Conservation (phyloP, 2,329 filamentous ascomycete species). For the Colletotrichum salicis region DNA sequence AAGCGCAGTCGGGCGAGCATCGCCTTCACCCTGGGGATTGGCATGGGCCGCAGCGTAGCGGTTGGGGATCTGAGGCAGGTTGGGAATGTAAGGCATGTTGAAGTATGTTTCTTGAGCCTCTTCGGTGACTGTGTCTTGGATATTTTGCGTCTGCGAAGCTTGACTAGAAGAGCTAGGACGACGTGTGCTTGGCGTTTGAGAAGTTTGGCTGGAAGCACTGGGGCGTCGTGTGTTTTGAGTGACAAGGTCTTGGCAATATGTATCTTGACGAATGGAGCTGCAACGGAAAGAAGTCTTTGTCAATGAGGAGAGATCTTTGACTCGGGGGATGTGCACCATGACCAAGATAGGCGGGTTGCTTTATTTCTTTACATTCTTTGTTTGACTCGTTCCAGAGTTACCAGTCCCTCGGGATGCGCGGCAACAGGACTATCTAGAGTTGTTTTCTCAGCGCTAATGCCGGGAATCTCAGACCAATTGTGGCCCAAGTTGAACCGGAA, state of each 20-base stretch:
- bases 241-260: neutral
- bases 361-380: neutral
- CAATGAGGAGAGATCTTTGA: neutral
- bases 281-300: neutral
- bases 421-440: neutral
- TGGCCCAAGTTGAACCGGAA: no score
- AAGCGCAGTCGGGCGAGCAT: constrained; percentile 49
- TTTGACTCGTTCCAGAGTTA: neutral
- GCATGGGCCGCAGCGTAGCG: constrained; percentile 12
- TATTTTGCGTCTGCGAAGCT: no score
- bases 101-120: neutral
- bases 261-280: neutral
- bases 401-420: neutral
- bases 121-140: neutral
- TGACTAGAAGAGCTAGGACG: neutral
- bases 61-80: constrained; percentile 9
- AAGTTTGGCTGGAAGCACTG: no score
- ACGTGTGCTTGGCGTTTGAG: no score
- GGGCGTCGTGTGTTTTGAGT: neutral
- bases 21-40: constrained; percentile 44
- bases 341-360: neutral
- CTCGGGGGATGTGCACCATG: neutral
- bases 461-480: neutral
- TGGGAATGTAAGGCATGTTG: constrained; percentile 1
- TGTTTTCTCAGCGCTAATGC: neutral